Evolutionary conservation across 2,329 filamentous ascomycete species (phyloP).

Genomic region (Epichloe sp.): DNA sequence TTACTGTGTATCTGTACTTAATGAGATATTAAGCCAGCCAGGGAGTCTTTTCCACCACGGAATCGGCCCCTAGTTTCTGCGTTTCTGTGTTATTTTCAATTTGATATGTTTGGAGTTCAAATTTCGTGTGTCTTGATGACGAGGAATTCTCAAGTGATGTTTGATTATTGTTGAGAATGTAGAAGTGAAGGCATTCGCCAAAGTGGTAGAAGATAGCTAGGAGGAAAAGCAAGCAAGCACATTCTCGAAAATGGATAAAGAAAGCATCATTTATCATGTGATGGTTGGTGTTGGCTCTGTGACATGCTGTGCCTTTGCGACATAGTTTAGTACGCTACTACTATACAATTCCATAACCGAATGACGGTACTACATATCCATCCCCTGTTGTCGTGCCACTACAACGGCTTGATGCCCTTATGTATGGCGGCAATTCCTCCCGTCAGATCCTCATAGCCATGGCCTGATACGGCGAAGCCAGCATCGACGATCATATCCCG

Average conservation of each 20-base stretch:
- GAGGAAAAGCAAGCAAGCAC: background rate
- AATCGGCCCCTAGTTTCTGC: slow-evolving; percentile 9
- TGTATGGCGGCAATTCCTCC: slow-evolving; percentile 92
- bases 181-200: background rate
- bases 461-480: slow-evolving; percentile 72
- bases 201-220: background rate
- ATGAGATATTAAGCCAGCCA: slow-evolving; percentile 21
- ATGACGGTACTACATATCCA: background rate
- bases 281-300: slow-evolving; percentile 12
- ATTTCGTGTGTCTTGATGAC: background rate
- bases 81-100: slow-evolving; percentile 10
- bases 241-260: background rate
- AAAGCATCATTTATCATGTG: background rate
- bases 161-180: background rate
- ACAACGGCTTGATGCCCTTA: slow-evolving; percentile 76
- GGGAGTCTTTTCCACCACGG: slow-evolving; percentile 15
- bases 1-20: slow-evolving; percentile 22
- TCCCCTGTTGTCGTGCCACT: slow-evolving; percentile 1
- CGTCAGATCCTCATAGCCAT: slow-evolving; percentile 81
- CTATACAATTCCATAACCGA: background rate
- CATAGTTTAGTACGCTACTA: background rate
- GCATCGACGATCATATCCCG: slow-evolving; percentile 69
- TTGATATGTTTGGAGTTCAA: slow-evolving; percentile 21
- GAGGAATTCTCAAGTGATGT: background rate
- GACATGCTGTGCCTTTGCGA: slow-evolving; percentile 3